Conservation (phyloP, 768 basidiomycete genomes). For the Amanita rubescens region DNA sequence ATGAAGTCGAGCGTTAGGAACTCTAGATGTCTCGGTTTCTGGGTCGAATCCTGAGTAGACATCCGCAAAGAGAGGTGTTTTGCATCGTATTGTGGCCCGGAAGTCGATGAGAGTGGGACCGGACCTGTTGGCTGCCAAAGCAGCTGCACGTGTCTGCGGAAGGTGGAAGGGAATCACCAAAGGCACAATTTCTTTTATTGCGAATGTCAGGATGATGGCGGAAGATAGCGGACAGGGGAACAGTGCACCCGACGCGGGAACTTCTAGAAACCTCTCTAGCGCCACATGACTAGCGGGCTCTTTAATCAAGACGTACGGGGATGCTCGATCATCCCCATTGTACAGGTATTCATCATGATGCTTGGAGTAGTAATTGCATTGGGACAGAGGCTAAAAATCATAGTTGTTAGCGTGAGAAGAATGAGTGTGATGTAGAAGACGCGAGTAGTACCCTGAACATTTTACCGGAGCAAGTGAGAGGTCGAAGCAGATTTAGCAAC, state of each 20-base stretch:
- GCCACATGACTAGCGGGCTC: not conserved
- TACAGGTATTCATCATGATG: not conserved
- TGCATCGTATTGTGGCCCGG: conserved; percentile 29
- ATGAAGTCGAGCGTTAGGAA: not conserved
- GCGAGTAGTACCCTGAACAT: conserved; percentile 18
- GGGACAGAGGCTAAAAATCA: conserved; percentile 2
- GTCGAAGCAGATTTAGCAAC: conserved; percentile 34
- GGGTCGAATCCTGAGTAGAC: conserved; percentile 10
- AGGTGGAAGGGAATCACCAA: conserved; percentile 43
- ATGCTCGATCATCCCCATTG: not conserved
- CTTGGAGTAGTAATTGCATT: conserved; percentile 2
- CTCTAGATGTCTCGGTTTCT: not conserved
- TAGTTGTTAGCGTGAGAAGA: conserved; percentile 13
- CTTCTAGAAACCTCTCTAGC: not conserved
- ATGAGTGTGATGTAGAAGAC: conserved; percentile 11
- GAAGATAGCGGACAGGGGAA: conserved; percentile 33
- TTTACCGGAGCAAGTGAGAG: conserved; percentile 24
- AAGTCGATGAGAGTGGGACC: conserved; percentile 54
- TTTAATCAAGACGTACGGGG: not conserved
- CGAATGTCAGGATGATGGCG: conserved; percentile 47
- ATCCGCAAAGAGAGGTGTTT: conserved; percentile 47
- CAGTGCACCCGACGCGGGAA: conserved; percentile 3
- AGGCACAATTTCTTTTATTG: conserved; percentile 38
- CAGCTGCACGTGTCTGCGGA: conserved; percentile 39
- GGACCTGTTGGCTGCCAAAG: conserved; percentile 33